Evolutionary conservation across 257 asterid genomes (phyloP), one percentile per base, ranked within the genome.

Genomic region (Penstemon davidsonii): DNA sequence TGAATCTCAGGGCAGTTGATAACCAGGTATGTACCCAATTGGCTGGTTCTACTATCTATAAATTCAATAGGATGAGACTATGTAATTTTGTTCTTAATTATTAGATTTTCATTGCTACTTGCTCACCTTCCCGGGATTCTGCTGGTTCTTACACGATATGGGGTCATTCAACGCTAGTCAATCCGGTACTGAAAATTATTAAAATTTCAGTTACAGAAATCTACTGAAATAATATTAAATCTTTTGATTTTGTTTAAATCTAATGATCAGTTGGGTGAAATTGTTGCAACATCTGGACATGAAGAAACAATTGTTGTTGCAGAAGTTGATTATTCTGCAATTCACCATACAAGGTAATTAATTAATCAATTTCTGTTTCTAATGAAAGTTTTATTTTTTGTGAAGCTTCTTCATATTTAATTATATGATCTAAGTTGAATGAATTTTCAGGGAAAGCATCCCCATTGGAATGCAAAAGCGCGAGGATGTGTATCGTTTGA

Each of bases 61-160:
- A 25, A 1, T 25, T 25, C 33, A 25, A 25, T 25, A 25, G 33
- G 33, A 25, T 25, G 33, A 25, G 33, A 25, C 33, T 25, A 25
- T 2, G 33, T 25, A 25, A 25, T 25, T 25, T 25, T 25, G 33
- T 25, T 1, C 33, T 25, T 25, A 25, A 25, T 25, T 25, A 25
- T 25, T 25, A 25, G 33, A 25, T 25, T 25, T 25, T 25, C 59
- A 80, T 83, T 70, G 85, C 81, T 46, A 76, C 83, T 62, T 79
- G 83, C 83, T 79, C 85, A 10, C 87, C 84, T 6, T 76, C 87
- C 38, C 64, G 84, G 62, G 73, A 74, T 42, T 82, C 82, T 36
- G 81, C 77, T 45, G 69, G 82, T 58, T 73, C 79, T 43, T 79
- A 79, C 64, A 1, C 25, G n/a, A 79, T 79, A 50, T 79, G 85